Evolutionary conservation across 345 rosid species (phyloP).

Genomic region (Erodium maritimum): DNA sequence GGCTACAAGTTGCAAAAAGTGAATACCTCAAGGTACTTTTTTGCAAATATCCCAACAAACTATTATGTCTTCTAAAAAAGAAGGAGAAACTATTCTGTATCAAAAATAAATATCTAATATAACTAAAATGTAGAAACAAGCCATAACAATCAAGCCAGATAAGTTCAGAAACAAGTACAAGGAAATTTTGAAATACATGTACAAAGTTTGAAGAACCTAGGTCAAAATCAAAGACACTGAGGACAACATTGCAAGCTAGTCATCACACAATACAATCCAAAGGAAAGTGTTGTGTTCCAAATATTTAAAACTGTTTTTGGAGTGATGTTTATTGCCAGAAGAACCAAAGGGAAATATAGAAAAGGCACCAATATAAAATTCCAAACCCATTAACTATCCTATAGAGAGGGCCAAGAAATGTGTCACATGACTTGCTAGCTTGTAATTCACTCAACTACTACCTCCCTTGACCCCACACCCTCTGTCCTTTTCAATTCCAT

Average conservation of each 20-base stretch:
- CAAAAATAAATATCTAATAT: too few relatives aligned
- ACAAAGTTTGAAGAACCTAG: neutral
- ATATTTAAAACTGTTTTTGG: too few relatives aligned
- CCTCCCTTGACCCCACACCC: neutral
- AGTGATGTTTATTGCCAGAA: neutral
- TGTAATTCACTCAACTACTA: neutral
- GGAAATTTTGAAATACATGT: neutral
- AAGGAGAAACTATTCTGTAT: too few relatives aligned
- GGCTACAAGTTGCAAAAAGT: too few relatives aligned
- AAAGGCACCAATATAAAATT: neutral
- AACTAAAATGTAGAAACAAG: too few relatives aligned
- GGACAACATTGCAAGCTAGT: neutral
- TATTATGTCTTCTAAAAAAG: too few relatives aligned
- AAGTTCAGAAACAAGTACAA: neutral
- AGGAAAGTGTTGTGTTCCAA: neutral
- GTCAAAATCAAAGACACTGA: neutral
- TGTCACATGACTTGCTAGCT: neutral
- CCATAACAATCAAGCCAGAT: too few relatives aligned
- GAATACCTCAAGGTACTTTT: too few relatives aligned
- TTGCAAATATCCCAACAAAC: too few relatives aligned
- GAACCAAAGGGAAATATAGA: too few relatives aligned
- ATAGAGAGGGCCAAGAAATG: too few relatives aligned
- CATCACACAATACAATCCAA: neutral
- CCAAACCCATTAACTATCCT: neutral
- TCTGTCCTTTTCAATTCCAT: too few relatives aligned